A percentile compares a stretch with the other conserved stretches of the same genome.
phyloP scores from a whole-genome alignment of 352 stramenopile genomes.

The Phytopythium boreale region DNA sequence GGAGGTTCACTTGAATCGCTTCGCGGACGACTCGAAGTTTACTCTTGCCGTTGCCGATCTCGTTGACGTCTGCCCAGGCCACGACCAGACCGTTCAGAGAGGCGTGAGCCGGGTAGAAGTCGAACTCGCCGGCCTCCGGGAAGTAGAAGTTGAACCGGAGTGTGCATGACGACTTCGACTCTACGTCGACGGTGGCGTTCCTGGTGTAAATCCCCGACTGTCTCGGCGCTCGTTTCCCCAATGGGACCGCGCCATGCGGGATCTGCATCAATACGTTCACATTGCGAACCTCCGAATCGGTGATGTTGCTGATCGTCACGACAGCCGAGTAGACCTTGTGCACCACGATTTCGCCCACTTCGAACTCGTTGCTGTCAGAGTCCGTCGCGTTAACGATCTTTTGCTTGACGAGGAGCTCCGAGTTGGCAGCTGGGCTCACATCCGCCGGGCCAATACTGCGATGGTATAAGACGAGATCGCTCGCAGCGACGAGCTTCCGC shows the following conservation, averaged over 20 bases:
- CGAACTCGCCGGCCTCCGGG: constrained; percentile 35
- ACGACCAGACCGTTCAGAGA: constrained; percentile 34
- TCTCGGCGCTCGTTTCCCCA: constrained; percentile 2
- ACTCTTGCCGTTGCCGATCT: constrained; percentile 3
- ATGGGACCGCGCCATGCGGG: constrained; percentile 45
- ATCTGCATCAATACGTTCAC: constrained; percentile 64
- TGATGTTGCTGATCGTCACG: constrained; percentile 60
- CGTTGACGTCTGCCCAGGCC: constrained; percentile 25
- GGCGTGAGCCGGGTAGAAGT: constrained; percentile 49
- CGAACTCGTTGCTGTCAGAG: constrained; percentile 2
- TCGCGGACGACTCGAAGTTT: constrained; percentile 26
- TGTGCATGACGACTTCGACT: constrained; percentile 37
- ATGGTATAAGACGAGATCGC: constrained; percentile 47
- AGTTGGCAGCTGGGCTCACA: constrained; percentile 25
- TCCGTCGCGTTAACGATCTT: constrained; percentile 28
- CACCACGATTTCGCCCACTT: constrained; percentile 38
- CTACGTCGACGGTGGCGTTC: constrained; percentile 31
- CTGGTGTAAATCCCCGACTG: constrained; percentile 42
- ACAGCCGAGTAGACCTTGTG: constrained; percentile 46
- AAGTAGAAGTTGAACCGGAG: constrained; percentile 65
- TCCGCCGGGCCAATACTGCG: constrained; percentile 31
- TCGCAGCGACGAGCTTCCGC: constrained; percentile 13
- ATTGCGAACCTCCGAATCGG: constrained; percentile 17
- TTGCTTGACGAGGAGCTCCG: constrained; percentile 47
- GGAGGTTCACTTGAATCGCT: constrained; percentile 37